A percentile compares a stretch with the other conserved stretches of the same genome.
Evolutionary conservation across 441 rosid species (phyloP).

Genomic region (Mallotus repandus): DNA sequence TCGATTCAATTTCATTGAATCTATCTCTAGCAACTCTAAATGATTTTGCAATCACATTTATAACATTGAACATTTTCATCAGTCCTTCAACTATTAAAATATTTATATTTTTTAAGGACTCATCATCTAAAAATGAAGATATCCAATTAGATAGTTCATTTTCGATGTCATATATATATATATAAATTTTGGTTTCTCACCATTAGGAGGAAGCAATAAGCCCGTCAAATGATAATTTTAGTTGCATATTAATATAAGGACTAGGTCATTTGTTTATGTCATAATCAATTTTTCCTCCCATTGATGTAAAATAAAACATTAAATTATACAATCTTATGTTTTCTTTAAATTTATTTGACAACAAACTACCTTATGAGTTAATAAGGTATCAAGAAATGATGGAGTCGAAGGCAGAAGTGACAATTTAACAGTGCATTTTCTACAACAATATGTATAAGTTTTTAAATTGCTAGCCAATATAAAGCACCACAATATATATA

Average conservation of each 20-base stretch:
- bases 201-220: not conserved
- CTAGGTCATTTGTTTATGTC: not conserved
- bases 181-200: not conserved
- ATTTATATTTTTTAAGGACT: not conserved
- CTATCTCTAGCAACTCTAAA: not conserved
- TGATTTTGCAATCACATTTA: not conserved
- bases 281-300: not conserved
- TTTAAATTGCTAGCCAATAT: too few species aligned
- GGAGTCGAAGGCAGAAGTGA: too few species aligned
- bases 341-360: too few species aligned
- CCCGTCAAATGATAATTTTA: not conserved
- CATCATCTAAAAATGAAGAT: not conserved
- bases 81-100: not conserved
- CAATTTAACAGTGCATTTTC: too few species aligned
- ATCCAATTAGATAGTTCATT: not conserved
- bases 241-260: not conserved
- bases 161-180: not conserved
- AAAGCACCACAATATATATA: too few species aligned
- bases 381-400: too few species aligned
- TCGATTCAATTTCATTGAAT: too few species aligned
- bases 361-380: too few species aligned
- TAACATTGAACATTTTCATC: not conserved
- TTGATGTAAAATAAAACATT: too few species aligned
- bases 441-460: too few species aligned
- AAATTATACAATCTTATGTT: too few species aligned